phyloP scores from a whole-genome alignment of 1,284 basidiomycete genomes.

The Wallemia hederae region DNA sequence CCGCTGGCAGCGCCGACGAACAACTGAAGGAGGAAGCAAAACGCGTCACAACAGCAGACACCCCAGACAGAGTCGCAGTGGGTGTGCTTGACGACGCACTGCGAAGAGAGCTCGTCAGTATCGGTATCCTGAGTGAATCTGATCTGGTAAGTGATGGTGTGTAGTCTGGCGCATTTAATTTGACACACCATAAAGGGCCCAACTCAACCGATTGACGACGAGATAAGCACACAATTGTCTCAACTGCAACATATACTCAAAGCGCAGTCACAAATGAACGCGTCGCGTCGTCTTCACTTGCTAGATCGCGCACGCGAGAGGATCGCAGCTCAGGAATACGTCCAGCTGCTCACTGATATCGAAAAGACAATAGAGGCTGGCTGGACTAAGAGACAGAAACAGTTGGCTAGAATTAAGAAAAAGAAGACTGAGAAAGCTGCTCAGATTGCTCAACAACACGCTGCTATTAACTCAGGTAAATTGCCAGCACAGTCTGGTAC shows the following conservation, averaged over 20 bases:
- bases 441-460: not conserved
- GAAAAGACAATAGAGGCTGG: not conserved
- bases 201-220: not conserved
- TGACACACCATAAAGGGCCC: not conserved
- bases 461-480: not conserved
- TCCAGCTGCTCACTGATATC: not conserved
- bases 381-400: not conserved
- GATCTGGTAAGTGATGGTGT: not conserved
- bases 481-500: not conserved
- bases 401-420: not conserved
- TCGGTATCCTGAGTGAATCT: not conserved
- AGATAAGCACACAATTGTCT: not conserved
- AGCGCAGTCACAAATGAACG: not conserved
- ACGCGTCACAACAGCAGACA: not conserved
- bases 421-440: not conserved
- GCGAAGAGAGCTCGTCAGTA: not conserved
- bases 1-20: not conserved
- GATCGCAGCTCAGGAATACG: not conserved
- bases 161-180: not conserved
- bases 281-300: not conserved
- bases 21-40: not conserved
- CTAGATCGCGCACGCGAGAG: not conserved
- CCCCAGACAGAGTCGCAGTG: not conserved
- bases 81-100: not conserved
- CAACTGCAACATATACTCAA: not conserved